phyloP scores from a whole-genome alignment of 2,329 filamentous ascomycete species.

The Fusarium sp. region DNA sequence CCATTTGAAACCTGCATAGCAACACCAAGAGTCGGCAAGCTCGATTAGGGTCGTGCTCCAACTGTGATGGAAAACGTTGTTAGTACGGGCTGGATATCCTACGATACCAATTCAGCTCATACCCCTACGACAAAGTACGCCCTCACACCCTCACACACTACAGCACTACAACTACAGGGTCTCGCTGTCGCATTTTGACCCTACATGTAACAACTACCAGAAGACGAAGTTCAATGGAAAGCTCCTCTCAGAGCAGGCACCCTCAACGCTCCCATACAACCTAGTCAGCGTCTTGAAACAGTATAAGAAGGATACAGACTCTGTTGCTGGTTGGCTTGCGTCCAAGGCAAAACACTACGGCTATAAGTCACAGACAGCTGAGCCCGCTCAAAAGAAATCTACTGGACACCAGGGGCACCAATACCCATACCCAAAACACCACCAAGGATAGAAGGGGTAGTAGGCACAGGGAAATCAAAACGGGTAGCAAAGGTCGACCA shows the following conservation, averaged over 20 bases:
- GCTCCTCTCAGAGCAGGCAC: not conserved
- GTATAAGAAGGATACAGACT: not conserved
- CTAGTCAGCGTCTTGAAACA: not conserved
- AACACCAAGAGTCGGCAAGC: not conserved
- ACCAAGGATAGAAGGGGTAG: conserved; percentile 69
- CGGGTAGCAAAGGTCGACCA: conserved; percentile 58
- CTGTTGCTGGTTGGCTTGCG: not conserved
- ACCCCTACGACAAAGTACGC: too few relatives aligned
- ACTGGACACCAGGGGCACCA: conserved; percentile 55
- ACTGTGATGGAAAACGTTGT: not conserved
- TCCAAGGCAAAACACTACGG: not conserved
- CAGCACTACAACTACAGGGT: too few relatives aligned
- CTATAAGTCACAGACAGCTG: not conserved
- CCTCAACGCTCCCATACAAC: not conserved
- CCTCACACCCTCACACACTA: too few relatives aligned
- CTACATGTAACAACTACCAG: too few relatives aligned
- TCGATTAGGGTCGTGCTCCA: not conserved
- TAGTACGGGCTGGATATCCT: too few relatives aligned
- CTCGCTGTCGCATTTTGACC: too few relatives aligned
- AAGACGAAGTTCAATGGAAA: not conserved
- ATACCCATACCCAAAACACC: conserved; percentile 68
- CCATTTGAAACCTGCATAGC: not conserved
- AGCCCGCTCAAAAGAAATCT: too few relatives aligned
- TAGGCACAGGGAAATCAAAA: conserved; percentile 65
- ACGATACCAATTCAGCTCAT: too few relatives aligned